Evolutionary conservation across 192 early-diverging fungal species (phyloP).

Genomic region (Coemansia erecta): DNA sequence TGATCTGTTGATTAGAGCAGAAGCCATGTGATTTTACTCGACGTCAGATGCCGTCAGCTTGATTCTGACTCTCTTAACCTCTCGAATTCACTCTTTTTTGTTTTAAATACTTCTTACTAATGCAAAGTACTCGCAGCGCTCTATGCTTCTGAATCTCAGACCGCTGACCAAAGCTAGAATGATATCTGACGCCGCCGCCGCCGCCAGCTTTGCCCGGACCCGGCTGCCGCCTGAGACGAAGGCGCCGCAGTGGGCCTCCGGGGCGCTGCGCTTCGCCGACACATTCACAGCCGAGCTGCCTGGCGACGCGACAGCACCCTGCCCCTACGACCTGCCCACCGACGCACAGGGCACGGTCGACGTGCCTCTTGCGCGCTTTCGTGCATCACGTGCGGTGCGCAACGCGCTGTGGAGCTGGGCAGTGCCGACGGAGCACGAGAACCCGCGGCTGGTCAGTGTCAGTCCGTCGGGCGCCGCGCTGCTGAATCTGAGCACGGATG

Average conservation of each 20-base stretch:
- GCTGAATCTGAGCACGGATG: constrained; percentile 7
- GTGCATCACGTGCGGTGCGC: constrained; percentile 22
- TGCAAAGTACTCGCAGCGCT: too few relatives aligned
- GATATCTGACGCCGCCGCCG: neutral
- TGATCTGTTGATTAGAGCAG: too few relatives aligned
- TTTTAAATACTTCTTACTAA: too few relatives aligned
- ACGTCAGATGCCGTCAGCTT: too few relatives aligned
- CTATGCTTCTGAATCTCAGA: too few relatives aligned
- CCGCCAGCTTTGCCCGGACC: constrained; percentile 7
- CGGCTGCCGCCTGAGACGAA: constrained; percentile 10
- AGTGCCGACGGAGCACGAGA: constrained; percentile 11
- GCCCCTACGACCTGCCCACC: constrained; percentile 10
- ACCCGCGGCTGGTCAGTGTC: constrained; percentile 26
- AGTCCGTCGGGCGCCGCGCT: constrained; percentile 20
- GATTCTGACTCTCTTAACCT: too few relatives aligned
- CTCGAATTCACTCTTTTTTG: too few relatives aligned
- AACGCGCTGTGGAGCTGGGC: constrained; percentile 41
- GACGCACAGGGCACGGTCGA: neutral
- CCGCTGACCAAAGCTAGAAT: neutral
- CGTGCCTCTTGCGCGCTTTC: constrained; percentile 8
- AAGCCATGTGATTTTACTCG: too few relatives aligned
- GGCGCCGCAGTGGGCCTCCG: neutral
- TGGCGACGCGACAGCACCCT: constrained; percentile 12
- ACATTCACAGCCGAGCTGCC: constrained; percentile 22
- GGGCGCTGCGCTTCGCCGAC: constrained; percentile 10